phyloP scores from a whole-genome alignment of 2,329 filamentous ascomycete species.

The Metarhizium sp. region DNA sequence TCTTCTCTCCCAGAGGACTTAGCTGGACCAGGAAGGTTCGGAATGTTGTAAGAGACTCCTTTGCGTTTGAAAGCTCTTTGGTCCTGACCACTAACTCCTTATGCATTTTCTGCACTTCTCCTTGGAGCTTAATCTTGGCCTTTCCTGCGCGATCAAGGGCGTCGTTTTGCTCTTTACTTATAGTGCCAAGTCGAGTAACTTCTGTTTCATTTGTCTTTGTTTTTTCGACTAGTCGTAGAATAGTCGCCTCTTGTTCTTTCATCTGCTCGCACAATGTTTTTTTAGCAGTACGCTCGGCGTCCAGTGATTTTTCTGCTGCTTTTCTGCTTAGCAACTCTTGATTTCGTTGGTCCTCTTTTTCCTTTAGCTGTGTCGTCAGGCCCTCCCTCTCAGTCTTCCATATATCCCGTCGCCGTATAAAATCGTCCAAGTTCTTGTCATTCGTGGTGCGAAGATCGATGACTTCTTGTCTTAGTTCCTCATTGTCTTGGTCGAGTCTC shows the following conservation, averaged over 20 bases:
- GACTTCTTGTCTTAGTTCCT: neutral
- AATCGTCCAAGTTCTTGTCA: neutral
- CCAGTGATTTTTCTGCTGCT: neutral
- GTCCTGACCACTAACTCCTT: neutral
- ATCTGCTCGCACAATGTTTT: neutral
- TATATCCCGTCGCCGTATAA: neutral
- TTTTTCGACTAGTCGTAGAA: neutral
- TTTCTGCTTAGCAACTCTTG: neutral
- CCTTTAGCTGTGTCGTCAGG: neutral
- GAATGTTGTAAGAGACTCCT: neutral
- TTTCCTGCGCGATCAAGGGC: neutral
- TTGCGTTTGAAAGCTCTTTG: neutral
- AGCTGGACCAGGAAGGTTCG: neutral
- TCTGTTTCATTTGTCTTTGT: neutral
- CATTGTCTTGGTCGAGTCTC: neutral
- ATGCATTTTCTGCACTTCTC: neutral
- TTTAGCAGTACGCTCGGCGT: neutral
- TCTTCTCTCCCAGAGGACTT: neutral
- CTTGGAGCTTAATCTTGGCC: neutral
- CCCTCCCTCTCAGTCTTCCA: neutral
- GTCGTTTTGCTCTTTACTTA: neutral
- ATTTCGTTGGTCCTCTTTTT: neutral
- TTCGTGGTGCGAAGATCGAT: neutral
- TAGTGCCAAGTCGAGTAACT: neutral
- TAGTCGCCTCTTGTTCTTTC: neutral